Evolutionary conservation across 2,329 filamentous ascomycete genomes (phyloP).

Genomic region (Neofusicoccum kwambonambiense): DNA sequence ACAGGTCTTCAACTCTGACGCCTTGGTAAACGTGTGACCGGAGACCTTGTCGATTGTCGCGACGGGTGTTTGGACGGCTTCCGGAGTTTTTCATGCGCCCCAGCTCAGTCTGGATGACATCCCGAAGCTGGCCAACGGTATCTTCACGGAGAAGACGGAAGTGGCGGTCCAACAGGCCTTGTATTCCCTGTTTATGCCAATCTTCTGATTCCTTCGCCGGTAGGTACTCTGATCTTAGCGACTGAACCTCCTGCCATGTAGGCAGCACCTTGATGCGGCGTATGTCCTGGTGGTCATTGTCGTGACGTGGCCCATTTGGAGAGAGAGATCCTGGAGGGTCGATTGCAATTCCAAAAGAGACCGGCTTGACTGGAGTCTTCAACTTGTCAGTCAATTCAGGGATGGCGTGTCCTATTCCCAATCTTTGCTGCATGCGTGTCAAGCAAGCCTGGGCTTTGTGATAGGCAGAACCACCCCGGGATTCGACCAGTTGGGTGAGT

Average conservation of each 20-base stretch:
- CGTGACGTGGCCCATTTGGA: constrained; percentile 21
- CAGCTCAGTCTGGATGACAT: constrained; percentile 30
- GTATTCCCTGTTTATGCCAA: constrained; percentile 13
- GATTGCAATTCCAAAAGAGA: background rate
- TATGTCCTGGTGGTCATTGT: constrained; percentile 37
- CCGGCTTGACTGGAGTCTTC: background rate
- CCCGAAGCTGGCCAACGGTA: constrained; percentile 52
- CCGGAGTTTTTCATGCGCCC: constrained; percentile 4
- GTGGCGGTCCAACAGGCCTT: constrained; percentile 52
- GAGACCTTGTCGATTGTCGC: constrained; percentile 22
- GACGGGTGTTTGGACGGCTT: constrained; percentile 17
- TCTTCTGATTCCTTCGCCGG: constrained; percentile 22
- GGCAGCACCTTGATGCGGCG: constrained; percentile 32
- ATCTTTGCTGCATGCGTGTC: constrained; percentile 5
- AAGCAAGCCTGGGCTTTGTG: background rate
- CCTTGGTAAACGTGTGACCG: constrained; percentile 25
- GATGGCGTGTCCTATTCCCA: constrained; percentile 8
- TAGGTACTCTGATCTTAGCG: constrained; percentile 40
- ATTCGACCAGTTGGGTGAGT: background rate
- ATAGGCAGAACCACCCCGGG: background rate
- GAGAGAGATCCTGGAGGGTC: constrained; percentile 28
- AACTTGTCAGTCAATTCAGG: background rate
- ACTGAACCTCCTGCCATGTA: constrained; percentile 31
- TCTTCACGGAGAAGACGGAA: constrained; percentile 58
- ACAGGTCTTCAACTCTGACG: constrained; percentile 24